Base-by-base conservation (phyloP, 768 basidiomycete species). In the Mycena capillaripes region DNA sequence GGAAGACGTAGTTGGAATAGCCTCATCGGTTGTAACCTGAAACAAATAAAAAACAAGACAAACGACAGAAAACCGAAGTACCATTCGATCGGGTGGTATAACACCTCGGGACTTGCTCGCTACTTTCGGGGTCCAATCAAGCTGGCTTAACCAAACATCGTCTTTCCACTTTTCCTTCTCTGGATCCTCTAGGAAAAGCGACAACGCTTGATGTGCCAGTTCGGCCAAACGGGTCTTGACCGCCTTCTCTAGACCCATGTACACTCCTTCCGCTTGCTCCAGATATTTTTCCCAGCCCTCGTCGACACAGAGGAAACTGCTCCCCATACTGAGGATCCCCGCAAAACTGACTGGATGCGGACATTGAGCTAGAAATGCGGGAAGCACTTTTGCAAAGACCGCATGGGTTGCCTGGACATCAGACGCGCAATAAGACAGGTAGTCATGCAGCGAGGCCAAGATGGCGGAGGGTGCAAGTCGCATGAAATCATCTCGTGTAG, bases 121-220 rank as follows among this genome's bases (percentile, higher is more conserved):
- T 8, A 88, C 85, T 81, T 99, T 98, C 1, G 95, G 95, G 1
- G 95, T 92, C 98, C 98, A 99, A 79, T 99, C 97, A 68, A 99
- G 85, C 80, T 99, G 98, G 58, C 86, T 88, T 17, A 97, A 81
- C 96, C 96, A 98, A 9, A 91, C 90, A 80, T 96, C 93, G 3
- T 87, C 85, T 79, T 86, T 89, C 93, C 91, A 96, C 58, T 79
- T 81, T 34, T 83, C 89, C 57, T 82, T 80, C 14, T 72, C 76
- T 17, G 74, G 78, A 23, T 69, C 66, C 10, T 77, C 77, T 46
- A 84, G 81, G 25, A 75, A 75, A 30, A 71, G 70, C 84, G 89
- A 85, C 81, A 92, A 73, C 9, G 88, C 86, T 55, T 90, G 83
- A 66, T 87, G 87, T 0, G 97, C 96, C 44, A 95, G 85, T 58